Evolutionary conservation across 768 basidiomycete genomes (phyloP), one percentile per base, ranked within the genome.

Genomic region (Kondoa subrosea): DNA sequence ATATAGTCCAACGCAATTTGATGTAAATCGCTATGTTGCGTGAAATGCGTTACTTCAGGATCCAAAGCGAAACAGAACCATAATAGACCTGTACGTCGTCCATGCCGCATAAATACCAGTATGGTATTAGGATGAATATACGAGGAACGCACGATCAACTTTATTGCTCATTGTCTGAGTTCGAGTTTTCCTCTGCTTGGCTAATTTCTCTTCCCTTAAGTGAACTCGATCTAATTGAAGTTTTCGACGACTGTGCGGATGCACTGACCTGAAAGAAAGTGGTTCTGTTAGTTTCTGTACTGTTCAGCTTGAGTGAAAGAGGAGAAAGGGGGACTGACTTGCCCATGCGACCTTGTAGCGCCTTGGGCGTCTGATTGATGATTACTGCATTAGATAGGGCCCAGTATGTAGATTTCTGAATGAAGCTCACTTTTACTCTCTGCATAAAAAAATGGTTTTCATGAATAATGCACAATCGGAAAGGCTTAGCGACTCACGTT

Each of bases 161-260:
- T 60, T 31, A 4, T 8, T 8, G 14, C 8, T 12, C 58, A 50
- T 50, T 8, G 40, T 50, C 40, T 50, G 40, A 4, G 30, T 64
- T n/a, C 63, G 63, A 14, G 31, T 31, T 64, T 64, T 64, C n/a
- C 34, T 64, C 12, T 31, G 31, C 14, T 64, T 64, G 21, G 64
- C 64, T 40, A 65, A 31, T 32, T 65, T 65, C 17, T 65, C 64
- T 50, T 40, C 56, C 26, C 64, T 65, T 3, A 65, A 25, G 15
- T 65, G 4, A 8, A 65, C 56, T 27, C 64, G 34, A 4, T 15
- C 56, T 4, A 65, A 25, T 40, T 65, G 40, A 50, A 50, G 40
- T 21, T 50, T 50, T 8, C 40, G 40, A 21, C 40, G 40, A 8
- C 12, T 8, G 21, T 50, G 40, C 21, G 40, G 40, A 50, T 50